Base-by-base conservation (phyloP, 2,329 filamentous ascomycete genomes). In the Ambrosiella cleistominuta region DNA sequence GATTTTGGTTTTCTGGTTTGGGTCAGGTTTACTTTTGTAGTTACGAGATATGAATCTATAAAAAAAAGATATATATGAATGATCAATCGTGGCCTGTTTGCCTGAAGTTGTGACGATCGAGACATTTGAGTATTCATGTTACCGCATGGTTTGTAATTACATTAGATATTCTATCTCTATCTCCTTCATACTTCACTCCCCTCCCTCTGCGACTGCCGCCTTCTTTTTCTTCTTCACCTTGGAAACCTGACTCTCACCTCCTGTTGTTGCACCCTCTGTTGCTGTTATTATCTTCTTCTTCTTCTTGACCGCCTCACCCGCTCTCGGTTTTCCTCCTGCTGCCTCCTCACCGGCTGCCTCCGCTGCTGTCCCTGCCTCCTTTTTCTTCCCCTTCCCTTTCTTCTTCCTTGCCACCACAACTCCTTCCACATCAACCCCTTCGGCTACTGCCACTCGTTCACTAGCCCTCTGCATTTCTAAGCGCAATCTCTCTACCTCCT, bases 381-480 rank as follows among this genome's bases (percentile, higher is more conserved):
- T 50, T 42, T 60, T 60, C 17, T 42, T 56, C 64, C 27, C 27
- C 27, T 74, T 75, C 69, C 76, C 78, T 72, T 80, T 83, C 70
- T 80, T 83, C 70, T 83, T 85, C 66, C 79, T 83, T 68, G 75
- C 78, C 3, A 88, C 79, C 1, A 85, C 75, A 0, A 77, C 79
- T 1, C 81, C 82, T 65, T 85, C 84, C 2, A 72, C 74, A 52
- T 80, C 75, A 36, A 83, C 79, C n/a, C 82, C 83, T 64, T 82
- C 79, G 19, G 82, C 82, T 17, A 83, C 79, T 63, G 86, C 78
- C 42, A 90, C 82, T 58, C 85, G 74, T 70, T 90, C 86, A 64
- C 84, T 86, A 42, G 82, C 83, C 59, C 86, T 74, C 70, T 90
- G 86, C 89, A 97, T 95, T 70, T 95, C 88, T 59, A 96, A 73